Evolutionary conservation across 2,329 filamentous ascomycete genomes (phyloP).

Genomic region (Sarocladium brachiariae): DNA sequence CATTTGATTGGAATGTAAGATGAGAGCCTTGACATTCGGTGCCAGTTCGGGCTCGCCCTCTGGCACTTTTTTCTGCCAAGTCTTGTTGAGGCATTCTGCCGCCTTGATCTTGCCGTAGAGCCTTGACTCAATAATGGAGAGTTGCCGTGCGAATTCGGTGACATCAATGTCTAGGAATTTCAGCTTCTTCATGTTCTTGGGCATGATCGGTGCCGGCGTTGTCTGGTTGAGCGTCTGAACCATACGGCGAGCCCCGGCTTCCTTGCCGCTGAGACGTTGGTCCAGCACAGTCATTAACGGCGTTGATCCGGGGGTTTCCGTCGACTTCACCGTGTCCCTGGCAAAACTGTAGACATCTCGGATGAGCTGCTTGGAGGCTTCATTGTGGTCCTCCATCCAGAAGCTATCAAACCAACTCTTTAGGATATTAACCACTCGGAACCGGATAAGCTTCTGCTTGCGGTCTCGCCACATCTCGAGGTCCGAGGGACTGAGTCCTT

Average conservation of each 20-base stretch:
- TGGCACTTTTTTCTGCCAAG: constrained; percentile 91
- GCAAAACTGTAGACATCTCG: constrained; percentile 87
- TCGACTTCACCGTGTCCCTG: constrained; percentile 84
- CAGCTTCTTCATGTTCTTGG: constrained; percentile 99
- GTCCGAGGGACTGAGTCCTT: constrained; percentile 67
- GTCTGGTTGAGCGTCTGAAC: constrained; percentile 79
- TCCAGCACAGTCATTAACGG: constrained; percentile 83
- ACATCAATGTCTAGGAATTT: constrained; percentile 97
- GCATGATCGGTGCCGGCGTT: constrained; percentile 81
- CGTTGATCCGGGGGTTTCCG: constrained; percentile 81
- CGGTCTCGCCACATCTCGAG: constrained; percentile 84
- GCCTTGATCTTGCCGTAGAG: constrained; percentile 94
- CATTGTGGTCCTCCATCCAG: constrained; percentile 94
- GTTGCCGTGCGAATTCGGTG: constrained; percentile 91
- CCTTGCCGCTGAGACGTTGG: constrained; percentile 80
- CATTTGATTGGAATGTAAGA: constrained; percentile 96
- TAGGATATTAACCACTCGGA: constrained; percentile 93
- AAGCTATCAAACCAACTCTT: constrained; percentile 99
- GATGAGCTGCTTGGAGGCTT: constrained; percentile 77
- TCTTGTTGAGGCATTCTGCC: constrained; percentile 95
- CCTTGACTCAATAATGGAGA: constrained; percentile 93
- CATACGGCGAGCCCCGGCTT: constrained; percentile 76
- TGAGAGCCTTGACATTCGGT: constrained; percentile 90
- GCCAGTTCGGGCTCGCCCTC: constrained; percentile 80
- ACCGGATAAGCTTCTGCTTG: constrained; percentile 93